A percentile compares a stretch with the other conserved stretches of the same genome.
Conservation (phyloP, 305 asterid genomes). For the Coffea humblotiana region DNA sequence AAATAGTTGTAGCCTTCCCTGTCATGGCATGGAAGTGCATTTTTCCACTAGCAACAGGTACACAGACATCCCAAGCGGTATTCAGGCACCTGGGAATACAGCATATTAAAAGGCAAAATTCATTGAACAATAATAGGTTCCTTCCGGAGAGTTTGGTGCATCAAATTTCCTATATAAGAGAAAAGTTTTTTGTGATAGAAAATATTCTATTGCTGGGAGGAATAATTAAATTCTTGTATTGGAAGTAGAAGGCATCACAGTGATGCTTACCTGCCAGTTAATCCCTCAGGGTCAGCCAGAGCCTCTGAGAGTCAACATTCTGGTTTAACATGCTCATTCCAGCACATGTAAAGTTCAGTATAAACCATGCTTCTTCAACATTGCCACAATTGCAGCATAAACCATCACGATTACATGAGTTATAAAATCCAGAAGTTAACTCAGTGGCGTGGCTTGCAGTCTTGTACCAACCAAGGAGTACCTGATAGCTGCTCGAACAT, state of each 20-base stretch:
- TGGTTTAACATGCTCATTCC: constrained; percentile 65
- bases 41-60: constrained; percentile 79
- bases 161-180: background rate
- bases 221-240: background rate
- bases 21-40: constrained; percentile 70
- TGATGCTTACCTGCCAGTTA: constrained; percentile 74
- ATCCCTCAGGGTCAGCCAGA: constrained; percentile 78
- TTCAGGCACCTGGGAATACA: constrained; percentile 56
- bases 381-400: constrained; percentile 56
- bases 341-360: constrained; percentile 67
- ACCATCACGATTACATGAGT: constrained; percentile 67
- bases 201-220: background rate
- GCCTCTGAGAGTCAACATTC: constrained; percentile 64
- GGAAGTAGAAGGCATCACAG: background rate
- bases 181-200: background rate
- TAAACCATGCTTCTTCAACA: constrained; percentile 62
- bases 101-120: background rate
- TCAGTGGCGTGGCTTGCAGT: constrained; percentile 89
- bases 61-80: constrained; percentile 71
- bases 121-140: background rate
- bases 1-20: constrained; percentile 68
- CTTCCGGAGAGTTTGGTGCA: background rate
- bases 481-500: constrained; percentile 66
- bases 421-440: constrained; percentile 77
- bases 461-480: constrained; percentile 87